Evolutionary conservation across 73 alveolate species (phyloP), one percentile per base, ranked within the genome.

Genomic region (Paramecium caudatum): DNA sequence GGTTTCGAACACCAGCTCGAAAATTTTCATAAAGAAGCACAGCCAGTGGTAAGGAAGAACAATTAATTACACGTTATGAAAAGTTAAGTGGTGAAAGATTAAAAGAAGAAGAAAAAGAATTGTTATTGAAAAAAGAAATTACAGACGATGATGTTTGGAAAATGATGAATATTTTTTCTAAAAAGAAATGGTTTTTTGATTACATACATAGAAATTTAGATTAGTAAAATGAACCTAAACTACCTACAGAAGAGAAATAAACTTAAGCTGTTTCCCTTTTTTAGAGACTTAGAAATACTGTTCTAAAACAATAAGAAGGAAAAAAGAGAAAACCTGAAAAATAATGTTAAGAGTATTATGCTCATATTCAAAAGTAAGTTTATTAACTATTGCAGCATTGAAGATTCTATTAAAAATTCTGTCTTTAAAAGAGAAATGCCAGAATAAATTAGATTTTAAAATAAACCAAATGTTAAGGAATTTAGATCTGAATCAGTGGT

Each of bases 111-210:
- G 88, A 74, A 37, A 74, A 27, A 74, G 47, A 45, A 37, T 39
- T 74, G 19, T 41, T 74, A 45, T 41, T 74, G 32, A 74, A 74
- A 74, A 74, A 43, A 10, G 47, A 74, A 5, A 74, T 74, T 6
- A 74, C 69, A 1, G 88, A 74, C 43, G 47, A 74, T 15, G 88
- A 74, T 36, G 30, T 27, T 23, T 74, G 88, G 88, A 43, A 8
- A 12, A 74, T 74, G 7, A 37, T 74, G 65, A 74, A 74, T 45
- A 27, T 19, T 41, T 74, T 74, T 45, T 45, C 17, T 41, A 74
- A 74, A 46, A 74, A 74, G 12, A 74, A 74, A 74, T 74, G 88
- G 88, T 74, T 74, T 45, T 74, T 74, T 45, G 88, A 74, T 19
- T 74, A 74, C 32, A 47, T 74, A 0, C 65, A 37, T 5, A 37